Conservation (phyloP, 306 rosid genomes). For the Cucumis hystrix region DNA sequence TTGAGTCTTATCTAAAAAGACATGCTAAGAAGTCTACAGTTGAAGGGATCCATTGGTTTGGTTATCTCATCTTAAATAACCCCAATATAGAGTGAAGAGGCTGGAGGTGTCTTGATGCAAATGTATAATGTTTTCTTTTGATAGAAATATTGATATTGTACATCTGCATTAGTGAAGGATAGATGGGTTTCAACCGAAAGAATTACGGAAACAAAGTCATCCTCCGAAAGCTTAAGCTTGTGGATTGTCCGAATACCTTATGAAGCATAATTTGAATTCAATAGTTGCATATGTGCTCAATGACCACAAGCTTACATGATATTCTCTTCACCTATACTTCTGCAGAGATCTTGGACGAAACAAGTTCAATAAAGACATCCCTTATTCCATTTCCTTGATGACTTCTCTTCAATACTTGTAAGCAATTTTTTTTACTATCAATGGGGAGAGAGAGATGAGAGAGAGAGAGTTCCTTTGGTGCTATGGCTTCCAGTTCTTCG, state of each 20-base stretch:
- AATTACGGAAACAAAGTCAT: neutral
- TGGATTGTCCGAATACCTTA: neutral
- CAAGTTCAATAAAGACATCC: slow-evolving; percentile 43
- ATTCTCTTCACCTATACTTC: slow-evolving; percentile 10
- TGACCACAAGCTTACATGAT: slow-evolving; percentile 3
- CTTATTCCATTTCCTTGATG: slow-evolving; percentile 47
- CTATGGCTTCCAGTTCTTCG: too few species aligned
- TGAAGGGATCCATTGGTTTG: neutral
- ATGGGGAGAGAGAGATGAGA: too few species aligned
- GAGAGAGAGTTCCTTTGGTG: too few species aligned
- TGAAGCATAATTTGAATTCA: neutral
- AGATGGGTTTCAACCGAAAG: neutral
- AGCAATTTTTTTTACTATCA: slow-evolving; percentile 12
- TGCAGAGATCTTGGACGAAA: slow-evolving; percentile 76
- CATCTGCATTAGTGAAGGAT: neutral
- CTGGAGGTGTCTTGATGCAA: neutral
- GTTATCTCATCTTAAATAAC: neutral
- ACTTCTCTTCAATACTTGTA: slow-evolving; percentile 60
- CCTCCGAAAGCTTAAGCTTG: neutral
- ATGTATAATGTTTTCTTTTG: neutral
- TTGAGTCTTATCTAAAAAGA: neutral
- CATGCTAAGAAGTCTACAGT: neutral
- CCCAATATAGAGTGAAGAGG: neutral
- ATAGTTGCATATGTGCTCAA: neutral
- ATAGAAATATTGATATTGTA: too few species aligned